A percentile compares a stretch with the other conserved stretches of the same genome.
Evolutionary conservation across 2,329 filamentous ascomycete genomes (phyloP).

Genomic region (Teratosphaeria zuluensis): DNA sequence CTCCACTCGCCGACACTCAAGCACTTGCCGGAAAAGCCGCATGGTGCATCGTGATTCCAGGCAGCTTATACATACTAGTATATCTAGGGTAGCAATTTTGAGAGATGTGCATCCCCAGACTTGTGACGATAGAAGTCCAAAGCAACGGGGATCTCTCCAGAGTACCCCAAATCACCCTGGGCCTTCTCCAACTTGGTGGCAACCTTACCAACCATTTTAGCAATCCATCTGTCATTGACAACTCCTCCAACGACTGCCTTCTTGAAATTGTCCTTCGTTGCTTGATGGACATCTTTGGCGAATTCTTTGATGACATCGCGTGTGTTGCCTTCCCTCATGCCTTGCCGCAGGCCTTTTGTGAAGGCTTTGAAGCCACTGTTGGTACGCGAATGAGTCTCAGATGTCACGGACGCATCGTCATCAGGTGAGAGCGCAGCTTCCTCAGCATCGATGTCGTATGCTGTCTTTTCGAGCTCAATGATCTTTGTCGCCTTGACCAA

Average conservation of each 20-base stretch:
- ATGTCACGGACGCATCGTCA: slow-evolving; percentile 1
- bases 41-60: neutral
- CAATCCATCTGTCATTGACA: slow-evolving; percentile 47
- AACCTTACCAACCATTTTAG: slow-evolving; percentile 43
- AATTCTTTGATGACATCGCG: slow-evolving; percentile 19
- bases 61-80: neutral
- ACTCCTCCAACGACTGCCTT: slow-evolving; percentile 37
- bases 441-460: slow-evolving; percentile 23
- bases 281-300: slow-evolving; percentile 21
- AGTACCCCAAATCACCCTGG: slow-evolving; percentile 43
- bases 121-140: slow-evolving; percentile 29
- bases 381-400: neutral
- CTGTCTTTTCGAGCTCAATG: slow-evolving; percentile 42
- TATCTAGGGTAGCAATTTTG: slow-evolving; percentile 17
- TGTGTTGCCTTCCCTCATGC: slow-evolving; percentile 17
- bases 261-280: slow-evolving; percentile 37
- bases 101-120: slow-evolving; percentile 4
- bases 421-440: neutral
- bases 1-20: neutral
- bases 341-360: slow-evolving; percentile 18
- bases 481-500: slow-evolving; percentile 50
- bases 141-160: slow-evolving; percentile 36
- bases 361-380: slow-evolving; percentile 19
- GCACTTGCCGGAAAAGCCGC: neutral
- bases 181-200: slow-evolving; percentile 40